Base-by-base conservation (phyloP, 345 rosid species). In the Mallotus nudiflorus region DNA sequence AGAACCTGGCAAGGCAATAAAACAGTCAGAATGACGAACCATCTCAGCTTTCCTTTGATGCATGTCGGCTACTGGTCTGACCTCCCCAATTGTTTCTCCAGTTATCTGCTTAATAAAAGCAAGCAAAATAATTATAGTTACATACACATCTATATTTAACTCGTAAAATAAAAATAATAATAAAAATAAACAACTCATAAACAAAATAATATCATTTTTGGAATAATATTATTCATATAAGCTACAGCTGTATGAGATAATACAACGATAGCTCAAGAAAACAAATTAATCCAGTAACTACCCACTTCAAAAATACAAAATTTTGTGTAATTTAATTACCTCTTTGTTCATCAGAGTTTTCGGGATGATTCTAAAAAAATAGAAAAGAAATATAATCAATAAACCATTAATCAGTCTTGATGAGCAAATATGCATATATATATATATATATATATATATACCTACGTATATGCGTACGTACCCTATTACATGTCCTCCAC, bases 401-500 rank as follows among this genome's bases (percentile, higher is more conserved):
- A n/a, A n/a, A n/a, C n/a, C n/a, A 55, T 24, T 12, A 35, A 53
- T 25, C 15, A 16, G 40, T 22, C 28, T 8, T 18, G 8, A 19
- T 27, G 9, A 29, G 73, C 20, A 46, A 18, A n/a, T n/a, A n/a
- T n/a, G n/a, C n/a, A n/a, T n/a, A n/a, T n/a, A n/a, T n/a, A n/a
- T n/a, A n/a, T n/a, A n/a, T n/a, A n/a, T n/a, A n/a, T n/a, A n/a
- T n/a, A n/a, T n/a, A n/a, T n/a, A n/a, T n/a, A n/a, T n/a, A 56
- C 25, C 28, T 48, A 16, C 54, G 10, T 18, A 18, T 8, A 25
- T 37, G 5, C 20, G 33, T 53, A 42, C 62, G 13, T 83, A 89
- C 94, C 94, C 94, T 62, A 89, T 24, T 48, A 89, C 94, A 63
- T 73, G 82, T 3, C 94, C 80, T n/a, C 94, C 94, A 8, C 87